These are phyloP conservation scores for Zygoascus biomembranicola DNA, from an alignment of 805 yeast genomes.

Conservation along the genomic window DNA sequence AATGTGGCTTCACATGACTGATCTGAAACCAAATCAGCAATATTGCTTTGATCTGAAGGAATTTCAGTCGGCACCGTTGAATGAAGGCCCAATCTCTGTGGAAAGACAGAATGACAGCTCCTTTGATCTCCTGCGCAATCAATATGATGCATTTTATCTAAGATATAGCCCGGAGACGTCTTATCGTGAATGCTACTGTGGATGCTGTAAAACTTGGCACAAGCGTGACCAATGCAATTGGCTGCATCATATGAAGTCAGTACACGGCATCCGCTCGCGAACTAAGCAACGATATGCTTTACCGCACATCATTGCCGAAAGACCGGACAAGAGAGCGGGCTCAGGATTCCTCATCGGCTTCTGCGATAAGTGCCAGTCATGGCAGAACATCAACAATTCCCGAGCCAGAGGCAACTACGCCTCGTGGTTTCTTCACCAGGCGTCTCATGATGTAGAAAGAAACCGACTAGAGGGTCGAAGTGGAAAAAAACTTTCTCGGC, in stretches of 20 bases:
- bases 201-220: conserved; percentile 16
- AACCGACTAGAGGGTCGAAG: conserved; percentile 13
- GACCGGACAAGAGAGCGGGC: conserved; percentile 13
- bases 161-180: conserved; percentile 4
- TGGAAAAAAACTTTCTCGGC: conserved; percentile 14
- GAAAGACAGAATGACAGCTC: conserved; percentile 8
- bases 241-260: conserved; percentile 19
- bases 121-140: conserved; percentile 8
- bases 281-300: conserved; percentile 15
- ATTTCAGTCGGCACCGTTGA: conserved; percentile 8
- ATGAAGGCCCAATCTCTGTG: not conserved
- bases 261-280: conserved; percentile 17
- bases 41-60: conserved; percentile 11
- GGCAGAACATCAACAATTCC: conserved; percentile 17
- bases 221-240: conserved; percentile 18
- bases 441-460: conserved; percentile 15
- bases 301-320: conserved; percentile 13
- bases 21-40: conserved; percentile 4
- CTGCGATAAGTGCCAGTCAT: conserved; percentile 16
- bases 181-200: conserved; percentile 16
- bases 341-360: conserved; percentile 14
- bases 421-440: conserved; percentile 19
- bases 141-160: conserved; percentile 15
- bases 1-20: conserved; percentile 14
- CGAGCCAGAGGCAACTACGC: conserved; percentile 11